Conservation (phyloP, 176 grass and related monocot species). For the Oryza officinalis region DNA sequence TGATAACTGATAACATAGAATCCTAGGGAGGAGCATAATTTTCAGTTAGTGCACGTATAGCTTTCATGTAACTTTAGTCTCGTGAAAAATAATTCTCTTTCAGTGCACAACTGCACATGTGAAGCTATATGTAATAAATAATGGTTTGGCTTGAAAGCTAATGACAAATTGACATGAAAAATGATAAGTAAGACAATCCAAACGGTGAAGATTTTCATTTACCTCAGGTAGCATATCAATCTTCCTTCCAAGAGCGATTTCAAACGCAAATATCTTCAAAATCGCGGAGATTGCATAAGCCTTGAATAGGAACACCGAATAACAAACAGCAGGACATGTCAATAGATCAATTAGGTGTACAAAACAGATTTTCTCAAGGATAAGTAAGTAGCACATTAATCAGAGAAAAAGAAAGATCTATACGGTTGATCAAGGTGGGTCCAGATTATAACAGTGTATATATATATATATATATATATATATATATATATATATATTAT, state of each 20-base stretch:
- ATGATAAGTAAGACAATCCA: background rate
- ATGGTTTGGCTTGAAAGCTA: background rate
- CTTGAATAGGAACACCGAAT: constrained; percentile 52
- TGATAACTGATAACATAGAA: constrained; percentile 7
- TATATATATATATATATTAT: background rate
- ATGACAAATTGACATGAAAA: background rate
- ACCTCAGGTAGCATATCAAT: constrained; percentile 96
- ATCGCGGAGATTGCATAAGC: constrained; percentile 92
- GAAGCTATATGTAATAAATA: constrained; percentile 15
- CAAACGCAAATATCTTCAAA: constrained; percentile 95
- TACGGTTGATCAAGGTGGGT: background rate
- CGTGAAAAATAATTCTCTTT: constrained; percentile 31
- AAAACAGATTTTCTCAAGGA: background rate
- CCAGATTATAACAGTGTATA: background rate
- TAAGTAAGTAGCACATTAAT: background rate
- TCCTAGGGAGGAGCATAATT: background rate
- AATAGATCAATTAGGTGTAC: background rate
- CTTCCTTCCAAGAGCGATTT: constrained; percentile 82
- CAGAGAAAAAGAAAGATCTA: background rate
- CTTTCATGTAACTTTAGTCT: background rate
- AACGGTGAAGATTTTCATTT: constrained; percentile 28
- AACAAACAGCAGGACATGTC: background rate
- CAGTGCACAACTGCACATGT: background rate
- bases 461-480: background rate
- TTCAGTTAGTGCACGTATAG: background rate